Evolutionary conservation across 2,329 filamentous ascomycete genomes (phyloP).

Genomic region (Aplosporella prunicola): DNA sequence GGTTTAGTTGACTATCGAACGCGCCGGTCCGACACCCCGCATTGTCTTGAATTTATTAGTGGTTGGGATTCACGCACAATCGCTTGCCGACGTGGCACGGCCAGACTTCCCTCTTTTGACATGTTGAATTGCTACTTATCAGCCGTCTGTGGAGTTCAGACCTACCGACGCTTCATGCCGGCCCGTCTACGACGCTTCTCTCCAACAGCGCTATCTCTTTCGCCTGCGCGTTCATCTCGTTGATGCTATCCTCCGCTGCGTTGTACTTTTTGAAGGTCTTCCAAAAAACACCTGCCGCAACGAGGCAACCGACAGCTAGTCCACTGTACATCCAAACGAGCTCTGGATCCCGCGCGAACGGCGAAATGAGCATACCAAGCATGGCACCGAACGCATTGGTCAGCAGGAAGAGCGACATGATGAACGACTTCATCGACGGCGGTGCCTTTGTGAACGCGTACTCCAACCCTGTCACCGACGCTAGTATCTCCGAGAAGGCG

Average conservation of each 20-base stretch:
- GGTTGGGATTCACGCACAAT: no score
- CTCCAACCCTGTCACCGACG: slow-evolving; percentile 39
- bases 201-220: slow-evolving; percentile 1
- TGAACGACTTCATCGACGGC: slow-evolving; percentile 38
- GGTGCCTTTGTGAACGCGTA: slow-evolving; percentile 40
- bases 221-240: not conserved
- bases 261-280: slow-evolving; percentile 30
- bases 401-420: slow-evolving; percentile 50
- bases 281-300: slow-evolving; percentile 47
- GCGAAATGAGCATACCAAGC: slow-evolving; percentile 52
- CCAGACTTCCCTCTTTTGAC: no score
- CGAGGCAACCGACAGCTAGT: slow-evolving; percentile 41
- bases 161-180: no score
- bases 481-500: slow-evolving; percentile 38
- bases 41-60: no score
- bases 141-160: no score
- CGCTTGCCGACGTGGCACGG: no score
- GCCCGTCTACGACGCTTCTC: not conserved
- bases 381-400: slow-evolving; percentile 51
- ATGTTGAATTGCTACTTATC: no score
- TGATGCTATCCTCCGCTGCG: not conserved
- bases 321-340: slow-evolving; percentile 58
- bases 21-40: no score
- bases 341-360: slow-evolving; percentile 52
- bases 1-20: no score